Conservation (phyloP, 2,329 filamentous ascomycete species). For the Penicillium sp. region DNA sequence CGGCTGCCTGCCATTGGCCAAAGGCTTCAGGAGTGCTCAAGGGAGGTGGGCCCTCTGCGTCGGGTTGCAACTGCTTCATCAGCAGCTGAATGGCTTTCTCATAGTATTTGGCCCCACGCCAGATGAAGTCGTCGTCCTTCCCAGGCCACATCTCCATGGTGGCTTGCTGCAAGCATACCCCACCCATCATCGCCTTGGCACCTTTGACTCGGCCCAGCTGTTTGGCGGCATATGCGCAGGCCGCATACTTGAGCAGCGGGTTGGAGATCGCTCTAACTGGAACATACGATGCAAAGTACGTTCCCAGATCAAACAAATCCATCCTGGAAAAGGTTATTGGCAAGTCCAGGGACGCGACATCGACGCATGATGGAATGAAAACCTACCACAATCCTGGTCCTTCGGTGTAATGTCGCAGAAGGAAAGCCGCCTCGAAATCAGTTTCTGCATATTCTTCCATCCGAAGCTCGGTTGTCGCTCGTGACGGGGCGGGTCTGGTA, state of each 20-base stretch:
- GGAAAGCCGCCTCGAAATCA: conserved; percentile 59
- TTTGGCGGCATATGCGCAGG: conserved; percentile 62
- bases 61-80: conserved; percentile 45
- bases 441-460: conserved; percentile 35
- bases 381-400: conserved; percentile 57
- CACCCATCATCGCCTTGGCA: conserved; percentile 51
- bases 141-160: conserved; percentile 55
- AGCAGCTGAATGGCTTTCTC: conserved; percentile 60
- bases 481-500: conserved; percentile 23
- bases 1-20: conserved; percentile 37
- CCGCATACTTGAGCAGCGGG: conserved; percentile 51
- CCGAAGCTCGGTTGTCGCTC: conserved; percentile 21
- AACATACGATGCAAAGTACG: conserved; percentile 60
- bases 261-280: conserved; percentile 56
- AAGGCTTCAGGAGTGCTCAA: conserved; percentile 36
- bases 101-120: conserved; percentile 62
- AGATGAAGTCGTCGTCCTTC: conserved; percentile 55
- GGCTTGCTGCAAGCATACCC: conserved; percentile 46
- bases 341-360: conserved; percentile 2
- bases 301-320: conserved; percentile 51
- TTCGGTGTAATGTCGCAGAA: conserved; percentile 60
- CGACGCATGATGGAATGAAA: neutral
- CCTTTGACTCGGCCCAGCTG: conserved; percentile 57
- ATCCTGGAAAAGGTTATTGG: conserved; percentile 33
- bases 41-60: conserved; percentile 34